phyloP scores from a whole-genome alignment of 129 eudicot genomes.

The Saussurea involucrata region DNA sequence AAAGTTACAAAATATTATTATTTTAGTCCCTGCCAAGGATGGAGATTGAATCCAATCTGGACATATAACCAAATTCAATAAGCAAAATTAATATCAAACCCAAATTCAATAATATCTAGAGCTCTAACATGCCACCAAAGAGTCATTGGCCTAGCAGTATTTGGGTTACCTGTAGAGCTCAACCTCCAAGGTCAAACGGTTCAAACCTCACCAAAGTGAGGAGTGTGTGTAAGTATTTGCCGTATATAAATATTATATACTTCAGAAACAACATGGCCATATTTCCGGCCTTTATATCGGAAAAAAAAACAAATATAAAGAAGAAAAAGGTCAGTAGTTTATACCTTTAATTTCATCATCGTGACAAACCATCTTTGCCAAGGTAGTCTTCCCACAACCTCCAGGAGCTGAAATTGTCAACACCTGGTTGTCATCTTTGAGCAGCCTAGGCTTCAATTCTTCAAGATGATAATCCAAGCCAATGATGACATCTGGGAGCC shows the following conservation, averaged over 20 bases:
- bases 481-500: constrained; percentile 23
- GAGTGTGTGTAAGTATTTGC: not conserved
- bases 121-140: not conserved
- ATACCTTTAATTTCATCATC: constrained; percentile 35
- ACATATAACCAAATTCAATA: not conserved
- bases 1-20: not conserved
- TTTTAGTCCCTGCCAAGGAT: not conserved
- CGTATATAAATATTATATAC: not conserved
- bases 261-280: not conserved
- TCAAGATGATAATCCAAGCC: constrained; percentile 35
- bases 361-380: constrained; percentile 49
- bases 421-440: constrained; percentile 15
- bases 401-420: constrained; percentile 40
- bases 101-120: not conserved
- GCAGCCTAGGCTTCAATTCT: constrained; percentile 28
- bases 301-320: not conserved
- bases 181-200: not conserved
- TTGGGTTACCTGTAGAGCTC: not conserved
- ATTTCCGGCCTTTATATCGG: not conserved
- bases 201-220: not conserved
- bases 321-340: not conserved
- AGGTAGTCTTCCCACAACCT: constrained; percentile 46
- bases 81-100: not conserved
- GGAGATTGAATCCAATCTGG: not conserved
- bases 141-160: not conserved